A percentile compares a stretch with the other conserved stretches of the same genome.
Conservation (phyloP, 2,329 filamentous ascomycete genomes). For the Xylariaceae sp. region DNA sequence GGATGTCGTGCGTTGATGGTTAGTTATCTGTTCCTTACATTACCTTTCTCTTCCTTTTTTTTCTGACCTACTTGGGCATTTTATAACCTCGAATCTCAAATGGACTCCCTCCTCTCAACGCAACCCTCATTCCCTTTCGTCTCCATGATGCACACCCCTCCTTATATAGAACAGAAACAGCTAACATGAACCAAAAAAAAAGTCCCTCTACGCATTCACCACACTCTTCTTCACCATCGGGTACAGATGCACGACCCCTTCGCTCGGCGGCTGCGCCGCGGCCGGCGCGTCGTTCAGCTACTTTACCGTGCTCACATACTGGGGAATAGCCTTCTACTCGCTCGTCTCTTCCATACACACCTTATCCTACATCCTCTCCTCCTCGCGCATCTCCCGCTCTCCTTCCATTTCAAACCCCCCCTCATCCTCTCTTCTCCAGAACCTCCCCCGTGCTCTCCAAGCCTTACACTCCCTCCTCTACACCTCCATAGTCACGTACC, state of each 20-base stretch:
- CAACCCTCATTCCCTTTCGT: too few relatives aligned
- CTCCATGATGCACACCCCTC: too few relatives aligned
- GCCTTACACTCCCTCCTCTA: slow-evolving; percentile 61
- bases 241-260: slow-evolving; percentile 52
- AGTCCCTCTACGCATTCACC: slow-evolving; percentile 60
- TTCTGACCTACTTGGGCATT: too few relatives aligned
- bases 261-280: slow-evolving; percentile 36
- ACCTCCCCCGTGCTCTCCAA: slow-evolving; percentile 56
- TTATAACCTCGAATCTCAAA: too few relatives aligned
- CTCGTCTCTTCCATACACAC: slow-evolving; percentile 64
- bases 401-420: too few relatives aligned
- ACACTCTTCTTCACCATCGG: slow-evolving; percentile 65
- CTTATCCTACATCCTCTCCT: slow-evolving; percentile 54
- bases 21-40: too few relatives aligned
- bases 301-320: slow-evolving; percentile 79
- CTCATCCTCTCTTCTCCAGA: slow-evolving; percentile 46
- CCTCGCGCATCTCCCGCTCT: too few relatives aligned
- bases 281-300: slow-evolving; percentile 64
- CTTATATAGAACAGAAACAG: neutral
- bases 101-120: too few relatives aligned
- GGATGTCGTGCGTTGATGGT: slow-evolving; percentile 50
- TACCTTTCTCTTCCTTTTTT: too few relatives aligned
- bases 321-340: slow-evolving; percentile 78
- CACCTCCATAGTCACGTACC: slow-evolving; percentile 56
- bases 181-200: slow-evolving; percentile 14